These are phyloP conservation scores for Magnaporthiopsis incrustans DNA, from an alignment of 2,329 filamentous ascomycete species.

Conservation along the genomic window DNA sequence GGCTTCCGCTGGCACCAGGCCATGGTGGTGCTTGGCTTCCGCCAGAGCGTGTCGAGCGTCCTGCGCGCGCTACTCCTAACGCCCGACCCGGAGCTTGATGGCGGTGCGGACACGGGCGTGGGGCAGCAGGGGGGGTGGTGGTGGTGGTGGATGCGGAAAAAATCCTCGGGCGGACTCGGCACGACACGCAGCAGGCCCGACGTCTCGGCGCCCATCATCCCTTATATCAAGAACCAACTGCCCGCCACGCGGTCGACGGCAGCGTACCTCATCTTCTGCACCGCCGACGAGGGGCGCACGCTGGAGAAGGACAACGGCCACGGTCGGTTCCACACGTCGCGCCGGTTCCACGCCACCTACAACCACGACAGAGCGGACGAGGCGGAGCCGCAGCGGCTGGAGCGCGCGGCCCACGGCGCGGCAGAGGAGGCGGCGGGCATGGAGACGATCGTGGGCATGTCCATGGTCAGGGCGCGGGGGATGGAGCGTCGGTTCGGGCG, in stretches of 20 bases:
- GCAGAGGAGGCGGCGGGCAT: conserved; percentile 15
- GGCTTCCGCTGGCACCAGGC: conserved; percentile 21
- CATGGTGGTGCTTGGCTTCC: conserved; percentile 15
- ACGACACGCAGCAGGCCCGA: neutral
- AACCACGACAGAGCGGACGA: conserved; percentile 22
- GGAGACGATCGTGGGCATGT: conserved; percentile 16
- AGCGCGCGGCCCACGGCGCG: conserved; percentile 9
- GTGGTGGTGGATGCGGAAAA: neutral
- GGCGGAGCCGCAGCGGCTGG: conserved; percentile 11
- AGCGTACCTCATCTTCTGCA: conserved; percentile 23
- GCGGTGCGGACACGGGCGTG: neutral
- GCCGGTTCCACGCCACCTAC: conserved; percentile 18
- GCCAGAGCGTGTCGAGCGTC: conserved; percentile 18
- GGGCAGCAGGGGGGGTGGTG: neutral
- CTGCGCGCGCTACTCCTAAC: conserved; percentile 17
- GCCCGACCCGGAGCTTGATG: neutral
- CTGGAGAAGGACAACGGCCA: conserved; percentile 21
- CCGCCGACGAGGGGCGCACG: conserved; percentile 15
- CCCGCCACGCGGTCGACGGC: conserved; percentile 17
- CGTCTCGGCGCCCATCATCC: conserved; percentile 4
- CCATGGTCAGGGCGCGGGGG: conserved; percentile 9
- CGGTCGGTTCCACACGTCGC: conserved; percentile 14
- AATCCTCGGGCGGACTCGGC: neutral
- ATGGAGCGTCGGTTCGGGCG: conserved; percentile 12
- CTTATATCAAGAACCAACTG: conserved; percentile 12